Base-by-base conservation (phyloP, 768 basidiomycete genomes). In the Podaxis rugospora region DNA sequence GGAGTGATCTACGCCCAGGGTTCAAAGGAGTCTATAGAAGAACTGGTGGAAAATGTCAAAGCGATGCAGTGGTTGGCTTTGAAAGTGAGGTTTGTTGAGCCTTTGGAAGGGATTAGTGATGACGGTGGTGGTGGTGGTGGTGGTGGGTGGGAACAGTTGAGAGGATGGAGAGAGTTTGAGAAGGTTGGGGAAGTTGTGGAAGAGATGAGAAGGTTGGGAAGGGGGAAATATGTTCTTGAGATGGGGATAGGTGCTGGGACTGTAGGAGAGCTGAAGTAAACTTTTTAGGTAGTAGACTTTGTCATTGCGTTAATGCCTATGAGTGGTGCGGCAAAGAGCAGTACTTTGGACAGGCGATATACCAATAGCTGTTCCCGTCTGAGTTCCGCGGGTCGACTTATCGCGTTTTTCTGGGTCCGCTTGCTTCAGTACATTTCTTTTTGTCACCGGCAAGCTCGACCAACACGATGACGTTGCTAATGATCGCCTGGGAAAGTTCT, bases 21-120 rank as follows among this genome's bases (percentile, higher is more conserved):
- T 6, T 65, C 65, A 18, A 74, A 75, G 46, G 71, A 76, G 6
- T 73, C 80, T 51, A 74, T 90, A 11, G 80, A 86, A 66, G 84
- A 86, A 64, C 90, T 90, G 64, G 81, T 88, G 1, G 73, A 68
- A 18, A 87, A 86, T 55, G 80, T 91, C 57, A 89, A 87, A 67
- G 79, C 76, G 18, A 89, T 90, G 89, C 87, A 90, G 66, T 92
- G 90, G 90, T 75, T 91, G 0, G 89, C 89, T 9, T 70, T 91
- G 63, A 77, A 81, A 57, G 72, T 88, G 4, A 71, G 89, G 23
- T 87, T 89, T 65, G 68, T 85, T 18, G 86, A 88, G 65, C 73
- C 79, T 11, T 42, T 81, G 4, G 64, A 60, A 27, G 42, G 21
- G n/a, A 13, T 25, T 9, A 39, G 32, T 25, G 23, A 36, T 25